phyloP scores from a whole-genome alignment of 2,329 filamentous ascomycete species.

The Phialemonium atrogriseum region DNA sequence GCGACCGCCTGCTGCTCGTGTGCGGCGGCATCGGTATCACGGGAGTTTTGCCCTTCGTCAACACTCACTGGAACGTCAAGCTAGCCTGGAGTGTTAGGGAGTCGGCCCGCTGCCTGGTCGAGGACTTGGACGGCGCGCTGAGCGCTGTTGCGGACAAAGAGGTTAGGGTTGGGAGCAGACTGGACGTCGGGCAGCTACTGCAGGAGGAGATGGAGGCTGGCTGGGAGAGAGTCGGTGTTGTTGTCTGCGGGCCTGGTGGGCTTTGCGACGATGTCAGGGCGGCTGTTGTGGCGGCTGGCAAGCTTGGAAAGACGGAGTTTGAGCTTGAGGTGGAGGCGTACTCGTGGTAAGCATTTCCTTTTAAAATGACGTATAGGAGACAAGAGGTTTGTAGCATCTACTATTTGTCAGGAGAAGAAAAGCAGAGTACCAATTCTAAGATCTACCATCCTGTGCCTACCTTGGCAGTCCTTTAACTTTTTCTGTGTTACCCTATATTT shows the following conservation, averaged over 20 bases:
- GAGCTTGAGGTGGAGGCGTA: conserved; percentile 13
- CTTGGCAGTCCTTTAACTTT: no score
- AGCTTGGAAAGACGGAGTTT: conserved; percentile 5
- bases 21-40: conserved; percentile 42
- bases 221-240: conserved; percentile 23
- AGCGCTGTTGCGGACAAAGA: conserved; percentile 22
- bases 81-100: conserved; percentile 27
- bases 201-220: conserved; percentile 19
- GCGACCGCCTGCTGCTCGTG: conserved; percentile 31
- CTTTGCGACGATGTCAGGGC: conserved; percentile 31
- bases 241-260: conserved; percentile 30
- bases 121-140: conserved; percentile 20
- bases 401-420: no score
- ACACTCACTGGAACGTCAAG: conserved; percentile 24
- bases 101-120: conserved; percentile 15
- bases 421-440: no score
- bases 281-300: conserved; percentile 14
- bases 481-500: no score
- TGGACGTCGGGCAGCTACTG: conserved; percentile 23
- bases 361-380: no score
- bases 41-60: conserved; percentile 26
- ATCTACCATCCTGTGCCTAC: no score
- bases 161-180: conserved; percentile 22
- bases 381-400: no score
- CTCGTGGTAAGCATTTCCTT: conserved; percentile 7